These are phyloP conservation scores for Trypanosoma rangeli DNA, from an alignment of 208 protist genomes.

Conservation along the genomic window DNA sequence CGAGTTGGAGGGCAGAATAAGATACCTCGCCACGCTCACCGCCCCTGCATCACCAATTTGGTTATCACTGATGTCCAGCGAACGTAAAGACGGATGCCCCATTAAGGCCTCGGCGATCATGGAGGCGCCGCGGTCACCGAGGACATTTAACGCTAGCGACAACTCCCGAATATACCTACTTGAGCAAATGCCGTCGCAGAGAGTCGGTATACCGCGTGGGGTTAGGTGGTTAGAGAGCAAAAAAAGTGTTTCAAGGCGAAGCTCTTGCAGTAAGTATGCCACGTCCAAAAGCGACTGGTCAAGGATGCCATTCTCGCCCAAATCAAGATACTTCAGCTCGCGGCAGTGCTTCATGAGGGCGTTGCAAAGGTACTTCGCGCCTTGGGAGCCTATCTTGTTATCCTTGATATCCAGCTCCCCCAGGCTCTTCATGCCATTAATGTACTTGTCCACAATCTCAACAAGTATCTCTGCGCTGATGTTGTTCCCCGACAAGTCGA, in stretches of 20 bases:
- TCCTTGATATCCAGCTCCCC: conserved; percentile 78
- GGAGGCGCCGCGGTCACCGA: conserved; percentile 64
- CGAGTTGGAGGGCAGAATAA: conserved; percentile 52
- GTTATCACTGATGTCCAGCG: conserved; percentile 84
- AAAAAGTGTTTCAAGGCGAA: conserved; percentile 52
- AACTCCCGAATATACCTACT: conserved; percentile 57
- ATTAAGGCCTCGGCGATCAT: conserved; percentile 52
- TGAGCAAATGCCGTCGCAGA: conserved; percentile 69
- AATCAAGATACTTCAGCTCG: conserved; percentile 66
- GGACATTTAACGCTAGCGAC: conserved; percentile 73
- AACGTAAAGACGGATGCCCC: conserved; percentile 48
- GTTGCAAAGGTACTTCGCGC: conserved; percentile 60
- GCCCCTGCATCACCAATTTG: conserved; percentile 71
- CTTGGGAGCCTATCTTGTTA: conserved; percentile 75
- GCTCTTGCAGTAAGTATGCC: conserved; percentile 53
- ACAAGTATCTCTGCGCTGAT: conserved; percentile 53
- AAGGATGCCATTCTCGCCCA: conserved; percentile 85
- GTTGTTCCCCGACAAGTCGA: conserved; percentile 83
- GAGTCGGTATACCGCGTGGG: conserved; percentile 61
- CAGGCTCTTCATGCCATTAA: conserved; percentile 61
- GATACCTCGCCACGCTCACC: conserved; percentile 52
- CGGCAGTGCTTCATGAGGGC: conserved; percentile 57
- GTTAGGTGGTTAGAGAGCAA: conserved; percentile 83
- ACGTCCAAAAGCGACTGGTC: conserved; percentile 67
- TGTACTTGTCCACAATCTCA: conserved; percentile 47